phyloP scores from a whole-genome alignment of 1,284 basidiomycete species.

The Cerrena zonata region DNA sequence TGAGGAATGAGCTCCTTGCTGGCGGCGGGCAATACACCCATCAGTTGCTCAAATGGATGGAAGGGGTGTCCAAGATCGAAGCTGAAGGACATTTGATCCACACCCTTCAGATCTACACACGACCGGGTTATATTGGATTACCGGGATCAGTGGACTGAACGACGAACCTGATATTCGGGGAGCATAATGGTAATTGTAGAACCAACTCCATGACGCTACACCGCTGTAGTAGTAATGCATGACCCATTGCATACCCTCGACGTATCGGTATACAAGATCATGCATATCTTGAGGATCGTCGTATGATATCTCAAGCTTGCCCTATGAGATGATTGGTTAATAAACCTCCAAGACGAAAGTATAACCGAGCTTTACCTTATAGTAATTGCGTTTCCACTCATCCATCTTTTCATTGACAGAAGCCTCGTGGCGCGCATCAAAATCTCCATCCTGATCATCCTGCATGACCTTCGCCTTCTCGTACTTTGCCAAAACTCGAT shows the following conservation, averaged over 20 bases:
- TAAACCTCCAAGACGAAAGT: background rate
- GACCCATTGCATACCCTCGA: constrained; percentile 97
- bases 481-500: constrained; percentile 84
- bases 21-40: constrained; percentile 93
- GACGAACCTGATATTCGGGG: constrained; percentile 81
- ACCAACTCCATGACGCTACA: constrained; percentile 97
- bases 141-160: background rate
- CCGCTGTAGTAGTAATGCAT: constrained; percentile 98
- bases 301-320: constrained; percentile 78
- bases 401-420: constrained; percentile 80
- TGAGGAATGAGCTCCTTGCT: constrained; percentile 83
- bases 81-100: constrained; percentile 76
- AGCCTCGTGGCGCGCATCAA: constrained; percentile 72
- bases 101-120: constrained; percentile 64
- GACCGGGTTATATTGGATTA: background rate
- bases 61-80: constrained; percentile 89
- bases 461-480: constrained; percentile 73
- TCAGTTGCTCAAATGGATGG: constrained; percentile 91
- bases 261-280: constrained; percentile 73
- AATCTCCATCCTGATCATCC: constrained; percentile 65
- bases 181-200: constrained; percentile 97
- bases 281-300: constrained; percentile 63
- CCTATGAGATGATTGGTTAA: constrained; percentile 36
- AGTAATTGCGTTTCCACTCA: constrained; percentile 89
- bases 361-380: constrained; percentile 52